These are phyloP conservation scores for Apiospora saccharicola DNA, from an alignment of 2,329 filamentous ascomycete genomes.

Conservation along the genomic window DNA sequence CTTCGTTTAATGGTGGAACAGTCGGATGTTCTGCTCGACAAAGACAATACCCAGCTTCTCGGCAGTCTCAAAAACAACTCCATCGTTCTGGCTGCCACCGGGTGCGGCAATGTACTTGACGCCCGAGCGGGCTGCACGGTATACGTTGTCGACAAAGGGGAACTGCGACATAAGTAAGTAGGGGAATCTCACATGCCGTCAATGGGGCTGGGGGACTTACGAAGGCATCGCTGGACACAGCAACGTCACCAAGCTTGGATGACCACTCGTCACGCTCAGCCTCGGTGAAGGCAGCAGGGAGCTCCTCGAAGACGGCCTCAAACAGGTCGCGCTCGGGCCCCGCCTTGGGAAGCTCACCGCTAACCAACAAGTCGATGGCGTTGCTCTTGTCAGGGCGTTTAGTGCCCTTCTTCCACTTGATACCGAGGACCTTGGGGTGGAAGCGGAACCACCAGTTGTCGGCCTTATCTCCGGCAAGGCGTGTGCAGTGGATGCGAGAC, in stretches of 20 bases:
- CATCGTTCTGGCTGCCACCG: constrained; percentile 86
- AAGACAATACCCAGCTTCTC: constrained; percentile 93
- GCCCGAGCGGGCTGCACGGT: constrained; percentile 86
- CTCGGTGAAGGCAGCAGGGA: constrained; percentile 80
- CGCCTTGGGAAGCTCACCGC: constrained; percentile 83
- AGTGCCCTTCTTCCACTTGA: constrained; percentile 97
- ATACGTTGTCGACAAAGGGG: constrained; percentile 98
- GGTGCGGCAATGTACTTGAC: constrained; percentile 97
- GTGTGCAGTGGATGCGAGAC: constrained; percentile 97
- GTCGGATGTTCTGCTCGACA: constrained; percentile 90
- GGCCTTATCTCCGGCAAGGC: constrained; percentile 95
- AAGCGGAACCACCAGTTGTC: constrained; percentile 99
- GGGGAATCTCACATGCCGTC: background rate
- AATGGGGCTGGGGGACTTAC: constrained; percentile 57
- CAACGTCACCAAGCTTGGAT: constrained; percentile 80
- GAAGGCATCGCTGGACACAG: constrained; percentile 93
- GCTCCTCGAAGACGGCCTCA: constrained; percentile 88
- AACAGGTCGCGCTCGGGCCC: constrained; percentile 87
- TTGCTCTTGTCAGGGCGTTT: constrained; percentile 99
- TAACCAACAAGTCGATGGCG: constrained; percentile 93
- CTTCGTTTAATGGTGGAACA: constrained; percentile 90
- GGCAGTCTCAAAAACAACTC: constrained; percentile 83
- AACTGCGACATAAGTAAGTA: constrained; percentile 62
- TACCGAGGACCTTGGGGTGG: constrained; percentile 83
- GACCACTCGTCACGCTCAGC: constrained; percentile 90